Evolutionary conservation across 176 grass and related monocot species (phyloP).

Genomic region (Secale cereale): DNA sequence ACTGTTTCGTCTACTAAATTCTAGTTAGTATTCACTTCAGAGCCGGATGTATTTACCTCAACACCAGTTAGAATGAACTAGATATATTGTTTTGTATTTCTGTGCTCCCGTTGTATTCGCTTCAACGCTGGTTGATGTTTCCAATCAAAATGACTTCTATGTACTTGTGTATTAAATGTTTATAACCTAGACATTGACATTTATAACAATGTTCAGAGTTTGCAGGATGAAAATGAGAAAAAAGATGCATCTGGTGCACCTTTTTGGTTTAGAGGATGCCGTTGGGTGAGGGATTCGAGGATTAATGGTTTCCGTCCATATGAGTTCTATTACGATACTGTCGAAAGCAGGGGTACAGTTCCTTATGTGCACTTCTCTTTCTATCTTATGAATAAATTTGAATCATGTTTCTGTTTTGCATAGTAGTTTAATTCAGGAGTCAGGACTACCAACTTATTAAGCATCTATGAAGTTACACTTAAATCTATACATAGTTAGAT

Average conservation of each 20-base stretch:
- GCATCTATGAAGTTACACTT: neutral
- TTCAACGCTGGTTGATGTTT: neutral
- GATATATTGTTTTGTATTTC: neutral
- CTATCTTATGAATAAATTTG: neutral
- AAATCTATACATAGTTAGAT: no score
- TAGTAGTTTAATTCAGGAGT: neutral
- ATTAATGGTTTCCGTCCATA: constrained; percentile 39
- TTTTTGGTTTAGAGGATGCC: constrained; percentile 88
- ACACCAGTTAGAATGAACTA: no score
- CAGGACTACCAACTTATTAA: neutral
- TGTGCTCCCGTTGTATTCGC: neutral
- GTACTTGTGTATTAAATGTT: constrained; percentile 19
- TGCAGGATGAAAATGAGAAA: constrained; percentile 69
- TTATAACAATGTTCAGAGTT: constrained; percentile 53
- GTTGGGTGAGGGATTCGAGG: constrained; percentile 56
- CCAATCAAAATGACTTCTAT: neutral
- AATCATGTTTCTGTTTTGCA: constrained; percentile 23
- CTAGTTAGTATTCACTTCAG: no score
- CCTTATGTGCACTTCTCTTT: constrained; percentile 6
- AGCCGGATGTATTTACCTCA: no score
- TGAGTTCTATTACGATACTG: constrained; percentile 37
- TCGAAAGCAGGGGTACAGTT: constrained; percentile 45
- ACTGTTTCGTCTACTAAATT: no score
- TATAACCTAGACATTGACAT: constrained; percentile 17
- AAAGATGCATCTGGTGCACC: constrained; percentile 38